Percentiles rank a stretch among this genome's conserved stretches.
phyloP scores from a whole-genome alignment of 306 rosid species.

The Canavalia gladiata region DNA sequence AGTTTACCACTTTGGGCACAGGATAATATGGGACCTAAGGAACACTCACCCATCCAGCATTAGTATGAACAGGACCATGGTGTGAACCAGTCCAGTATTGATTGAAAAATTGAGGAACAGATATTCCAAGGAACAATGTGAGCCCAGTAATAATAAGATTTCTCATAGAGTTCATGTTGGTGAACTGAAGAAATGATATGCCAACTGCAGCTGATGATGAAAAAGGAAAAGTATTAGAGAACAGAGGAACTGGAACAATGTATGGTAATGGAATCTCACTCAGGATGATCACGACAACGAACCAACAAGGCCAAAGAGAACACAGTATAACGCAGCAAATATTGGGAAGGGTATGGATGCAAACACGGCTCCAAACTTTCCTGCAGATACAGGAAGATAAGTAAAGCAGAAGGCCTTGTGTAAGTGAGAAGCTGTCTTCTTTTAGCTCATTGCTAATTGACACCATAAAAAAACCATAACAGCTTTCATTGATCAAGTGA shows the following conservation, averaged over 20 bases:
- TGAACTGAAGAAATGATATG: constrained; percentile 84
- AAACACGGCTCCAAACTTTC: constrained; percentile 91
- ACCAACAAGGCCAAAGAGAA: constrained; percentile 86
- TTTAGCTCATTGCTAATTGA: not conserved
- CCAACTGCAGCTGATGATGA: constrained; percentile 79
- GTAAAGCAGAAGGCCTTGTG: not conserved
- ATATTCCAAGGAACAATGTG: constrained; percentile 79
- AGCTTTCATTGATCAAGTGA: not conserved
- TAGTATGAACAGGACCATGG: constrained; percentile 74
- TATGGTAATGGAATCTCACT: not conserved
- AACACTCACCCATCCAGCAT: constrained; percentile 92
- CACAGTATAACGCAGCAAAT: constrained; percentile 74
- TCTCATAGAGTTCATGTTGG: constrained; percentile 94
- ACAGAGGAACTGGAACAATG: not conserved
- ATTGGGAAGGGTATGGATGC: constrained; percentile 89
- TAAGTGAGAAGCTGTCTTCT: not conserved
- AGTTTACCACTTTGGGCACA: too few species aligned
- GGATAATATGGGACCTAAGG: too few species aligned
- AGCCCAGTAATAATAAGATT: constrained; percentile 81
- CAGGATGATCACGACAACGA: constrained; percentile 34
- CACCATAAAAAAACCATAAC: constrained; percentile 25
- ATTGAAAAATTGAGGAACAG: constrained; percentile 77
- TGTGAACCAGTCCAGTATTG: constrained; percentile 65
- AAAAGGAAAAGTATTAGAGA: constrained; percentile 31
- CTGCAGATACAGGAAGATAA: constrained; percentile 48